These are phyloP conservation scores for Dioszegia crocea DNA, from an alignment of 768 basidiomycete species.

Conservation along the genomic window DNA sequence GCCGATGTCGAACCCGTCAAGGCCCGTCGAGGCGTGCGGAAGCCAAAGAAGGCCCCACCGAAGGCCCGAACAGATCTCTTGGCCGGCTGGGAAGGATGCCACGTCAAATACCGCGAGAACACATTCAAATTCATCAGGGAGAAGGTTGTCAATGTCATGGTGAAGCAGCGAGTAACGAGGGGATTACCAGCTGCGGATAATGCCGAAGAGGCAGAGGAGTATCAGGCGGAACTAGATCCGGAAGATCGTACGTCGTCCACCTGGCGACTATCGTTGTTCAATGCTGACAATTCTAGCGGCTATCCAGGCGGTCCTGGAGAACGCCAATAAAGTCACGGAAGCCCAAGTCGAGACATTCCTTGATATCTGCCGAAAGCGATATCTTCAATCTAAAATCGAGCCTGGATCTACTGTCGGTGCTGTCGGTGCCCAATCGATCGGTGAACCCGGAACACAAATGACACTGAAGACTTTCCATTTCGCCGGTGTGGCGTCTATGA, in stretches of 20 bases:
- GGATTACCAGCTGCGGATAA: conserved; percentile 73
- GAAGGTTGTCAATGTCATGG: conserved; percentile 64
- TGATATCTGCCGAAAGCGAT: conserved; percentile 82
- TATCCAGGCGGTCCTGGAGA: conserved; percentile 71
- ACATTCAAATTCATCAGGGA: conserved; percentile 63
- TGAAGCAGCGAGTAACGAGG: conserved; percentile 62
- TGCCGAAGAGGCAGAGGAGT: conserved; percentile 65
- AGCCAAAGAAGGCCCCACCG: conserved; percentile 54
- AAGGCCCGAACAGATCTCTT: conserved; percentile 8
- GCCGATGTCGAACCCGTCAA: conserved; percentile 47
- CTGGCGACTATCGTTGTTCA: background rate
- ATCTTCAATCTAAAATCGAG: conserved; percentile 92
- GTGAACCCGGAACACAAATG: conserved; percentile 99
- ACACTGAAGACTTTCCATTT: conserved; percentile 99
- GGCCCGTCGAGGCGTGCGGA: conserved; percentile 7
- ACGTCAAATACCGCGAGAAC: conserved; percentile 43
- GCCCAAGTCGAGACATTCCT: conserved; percentile 74
- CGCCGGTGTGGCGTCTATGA: conserved; percentile 99
- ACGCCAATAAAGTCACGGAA: conserved; percentile 82
- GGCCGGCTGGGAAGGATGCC: conserved; percentile 41
- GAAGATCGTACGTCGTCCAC: conserved; percentile 59
- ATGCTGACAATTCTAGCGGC: conserved; percentile 44
- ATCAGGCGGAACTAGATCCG: conserved; percentile 66
- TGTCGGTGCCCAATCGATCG: conserved; percentile 97
- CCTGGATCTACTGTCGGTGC: conserved; percentile 98